These are phyloP conservation scores for Gremmenia infestans DNA, from an alignment of 2,329 filamentous ascomycete species.

Conservation along the genomic window DNA sequence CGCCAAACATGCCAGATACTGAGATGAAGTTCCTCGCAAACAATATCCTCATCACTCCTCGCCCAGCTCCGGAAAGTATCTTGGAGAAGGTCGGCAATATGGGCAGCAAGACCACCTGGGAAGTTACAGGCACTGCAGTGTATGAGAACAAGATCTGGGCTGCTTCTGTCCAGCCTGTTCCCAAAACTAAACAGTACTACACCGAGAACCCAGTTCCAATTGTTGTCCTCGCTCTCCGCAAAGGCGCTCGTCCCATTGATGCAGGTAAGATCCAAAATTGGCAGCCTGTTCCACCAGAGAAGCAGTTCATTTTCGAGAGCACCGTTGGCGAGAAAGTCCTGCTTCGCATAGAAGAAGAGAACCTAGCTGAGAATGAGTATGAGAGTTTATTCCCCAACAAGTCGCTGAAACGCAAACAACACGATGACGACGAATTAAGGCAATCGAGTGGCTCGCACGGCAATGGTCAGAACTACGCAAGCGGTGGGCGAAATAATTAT, in stretches of 20 bases:
- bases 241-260: conserved; percentile 71
- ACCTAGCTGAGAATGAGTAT: conserved; percentile 55
- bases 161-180: conserved; percentile 69
- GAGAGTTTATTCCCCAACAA: conserved; percentile 59
- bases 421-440: conserved; percentile 44
- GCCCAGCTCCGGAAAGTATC: conserved; percentile 65
- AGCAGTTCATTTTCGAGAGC: conserved; percentile 73
- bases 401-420: conserved; percentile 55
- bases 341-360: conserved; percentile 72
- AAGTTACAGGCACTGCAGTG: conserved; percentile 69
- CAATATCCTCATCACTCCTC: conserved; percentile 83
- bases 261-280: conserved; percentile 78
- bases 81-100: conserved; percentile 83
- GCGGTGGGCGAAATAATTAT: conserved; percentile 28
- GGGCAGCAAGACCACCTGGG: conserved; percentile 77
- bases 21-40: conserved; percentile 82
- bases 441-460: conserved; percentile 31
- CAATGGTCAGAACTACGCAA: conserved; percentile 30
- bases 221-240: conserved; percentile 76
- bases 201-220: conserved; percentile 75
- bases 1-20: conserved; percentile 54
- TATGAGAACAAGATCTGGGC: conserved; percentile 86
- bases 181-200: conserved; percentile 61
- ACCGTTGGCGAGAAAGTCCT: conserved; percentile 82
- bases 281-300: conserved; percentile 67